Evolutionary conservation across 2,329 filamentous ascomycete species (phyloP), one percentile per base, ranked within the genome.

Genomic region (Trichophyton rubrum): DNA sequence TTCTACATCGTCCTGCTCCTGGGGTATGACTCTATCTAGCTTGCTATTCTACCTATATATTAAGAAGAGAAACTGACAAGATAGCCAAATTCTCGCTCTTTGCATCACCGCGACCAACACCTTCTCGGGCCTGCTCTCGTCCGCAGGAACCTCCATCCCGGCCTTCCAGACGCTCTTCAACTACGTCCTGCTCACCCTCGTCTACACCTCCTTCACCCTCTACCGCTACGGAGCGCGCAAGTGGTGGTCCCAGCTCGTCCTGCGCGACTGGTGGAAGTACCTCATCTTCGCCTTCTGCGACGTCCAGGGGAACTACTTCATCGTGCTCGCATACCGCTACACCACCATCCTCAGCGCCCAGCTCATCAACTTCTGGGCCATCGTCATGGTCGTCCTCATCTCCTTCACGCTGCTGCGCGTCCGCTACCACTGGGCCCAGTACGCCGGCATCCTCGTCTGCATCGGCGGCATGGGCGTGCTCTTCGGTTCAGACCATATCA

Each of bases 311-410:
- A 99, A 99, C 77, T 99, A 96, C 79, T 97, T 97, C 72, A 91
- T 91, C 68, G 92, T 99, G 58, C 81, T 96, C 57, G 93, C 92
- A 3, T 99, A 97, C 78, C 82, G 87, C 62, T 85, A 95, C 79
- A 96, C 92, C 60, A 96, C 91, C 69, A 87, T 96, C 67, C 81
- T 97, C 56, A 93, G 88, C 20, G 90, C 90, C 15, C 91, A 97
- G 79, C 82, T 99, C 59, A 90, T 99, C 77, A 96, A 96, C 80
- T 97, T 97, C 78, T 97, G 92, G 92, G 89, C 91, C 67, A 97
- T 99, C 66, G 89, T 95, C 58, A 85, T 92, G 64, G 93, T 99
- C 22, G 90, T 97, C 20, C 71, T 88, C 63, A 77, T 96, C 65
- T 96, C 90, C 30, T 91, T 95, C 75, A 35, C 27, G 27, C 66